Base-by-base conservation (phyloP, 2,329 filamentous ascomycete genomes). In the Samsoniella hepiali region DNA sequence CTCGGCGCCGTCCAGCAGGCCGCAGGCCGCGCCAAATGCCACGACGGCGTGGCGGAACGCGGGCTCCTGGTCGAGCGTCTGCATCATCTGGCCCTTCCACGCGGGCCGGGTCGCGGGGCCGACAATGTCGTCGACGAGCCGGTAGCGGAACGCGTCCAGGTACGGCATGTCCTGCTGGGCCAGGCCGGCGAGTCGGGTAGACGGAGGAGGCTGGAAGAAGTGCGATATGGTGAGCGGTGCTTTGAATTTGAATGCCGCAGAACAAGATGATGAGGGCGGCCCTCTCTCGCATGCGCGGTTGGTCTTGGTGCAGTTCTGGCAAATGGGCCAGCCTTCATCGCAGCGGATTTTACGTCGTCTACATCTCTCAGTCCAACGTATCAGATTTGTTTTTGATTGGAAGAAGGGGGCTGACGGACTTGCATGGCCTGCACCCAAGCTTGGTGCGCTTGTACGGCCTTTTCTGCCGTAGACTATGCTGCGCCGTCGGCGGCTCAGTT, bases 111-210 rank as follows among this genome's bases (percentile, higher is more conserved):
- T 9, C 3, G 38, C 13, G 2, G 58, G 27, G 13, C 58, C 63
- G 27, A 60, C 62, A 10, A 66, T 57, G 56, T 57, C 63, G 47
- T 64, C 54, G 38, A 66, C 38, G 17, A 66, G 58, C 15, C 63
- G 56, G 22, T 47, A 29, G 11, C 60, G 34, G 45, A 66, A 58
- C 2, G 44, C 38, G 29, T 61, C 55, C 22, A 65, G 50, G 42
- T 56, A 65, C 13, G 38, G 22, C 7, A 58, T 15, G 5, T 49
- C 56, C 4, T 38, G 15, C 1, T 11, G 2, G 5, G n/a, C 15
- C 3, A 42, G 34, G 34, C 34, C 36, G n/a, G 34, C 2, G 3
- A 9, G 17, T 2, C 5, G 3, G 13, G 7, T 34, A 8, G n/a
- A 36, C 5, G 27, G 54, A 9, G 22, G 38, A 17, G 56, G 44